Evolutionary conservation across 345 rosid species (phyloP).

Genomic region (Microthlaspi erraticum): DNA sequence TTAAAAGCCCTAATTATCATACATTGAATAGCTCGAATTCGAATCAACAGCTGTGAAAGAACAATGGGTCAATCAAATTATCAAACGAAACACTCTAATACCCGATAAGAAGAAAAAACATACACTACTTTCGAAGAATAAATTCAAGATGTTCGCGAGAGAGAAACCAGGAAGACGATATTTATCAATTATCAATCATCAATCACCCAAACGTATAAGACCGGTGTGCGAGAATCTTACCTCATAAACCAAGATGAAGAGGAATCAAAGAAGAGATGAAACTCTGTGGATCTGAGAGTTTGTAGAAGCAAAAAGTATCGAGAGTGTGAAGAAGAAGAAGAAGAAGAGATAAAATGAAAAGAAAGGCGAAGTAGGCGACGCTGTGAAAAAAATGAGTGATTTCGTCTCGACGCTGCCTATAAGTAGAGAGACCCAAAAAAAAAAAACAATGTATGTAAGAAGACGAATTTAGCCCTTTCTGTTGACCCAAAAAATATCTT

Average conservation of each 20-base stretch:
- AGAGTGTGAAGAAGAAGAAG: not conserved
- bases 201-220: not conserved
- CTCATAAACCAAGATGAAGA: slow-evolving; percentile 55
- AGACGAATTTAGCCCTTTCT: slow-evolving; percentile 8
- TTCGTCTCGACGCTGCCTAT: slow-evolving; percentile 14
- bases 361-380: slow-evolving; percentile 2
- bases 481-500: no score
- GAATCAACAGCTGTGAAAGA: not conserved
- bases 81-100: not conserved
- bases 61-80: not conserved
- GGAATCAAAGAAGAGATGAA: slow-evolving; percentile 43
- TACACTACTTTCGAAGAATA: not conserved
- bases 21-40: slow-evolving; percentile 3
- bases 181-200: not conserved
- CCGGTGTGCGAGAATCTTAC: slow-evolving; percentile 17
- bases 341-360: not conserved
- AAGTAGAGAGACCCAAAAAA: slow-evolving; percentile 14
- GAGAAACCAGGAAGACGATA: not conserved
- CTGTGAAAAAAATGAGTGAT: not conserved
- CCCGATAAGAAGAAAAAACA: not conserved
- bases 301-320: slow-evolving; percentile 10
- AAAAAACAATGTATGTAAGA: not conserved
- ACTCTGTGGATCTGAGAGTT: slow-evolving; percentile 34
- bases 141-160: not conserved
- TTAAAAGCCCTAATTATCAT: not conserved